These are phyloP conservation scores for Angophora floribunda DNA, from an alignment of 345 rosid genomes.

Conservation along the genomic window DNA sequence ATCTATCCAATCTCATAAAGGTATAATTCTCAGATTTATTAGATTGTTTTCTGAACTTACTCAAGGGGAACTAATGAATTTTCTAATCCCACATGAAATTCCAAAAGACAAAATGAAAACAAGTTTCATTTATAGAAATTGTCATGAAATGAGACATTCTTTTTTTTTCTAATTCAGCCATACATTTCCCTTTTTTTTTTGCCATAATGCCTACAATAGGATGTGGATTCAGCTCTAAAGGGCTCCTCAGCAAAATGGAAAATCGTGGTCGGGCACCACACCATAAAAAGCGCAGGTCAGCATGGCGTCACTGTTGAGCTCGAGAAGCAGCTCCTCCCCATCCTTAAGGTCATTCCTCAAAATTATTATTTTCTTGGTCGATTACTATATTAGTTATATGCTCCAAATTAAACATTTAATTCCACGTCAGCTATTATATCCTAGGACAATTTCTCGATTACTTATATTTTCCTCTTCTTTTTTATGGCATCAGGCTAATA, in stretches of 20 bases:
- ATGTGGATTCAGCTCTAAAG: conserved; percentile 29
- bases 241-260: conserved; percentile 35
- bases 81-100: neutral
- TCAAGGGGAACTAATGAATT: neutral
- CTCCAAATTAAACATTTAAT: neutral
- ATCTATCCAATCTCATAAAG: conserved; percentile 31
- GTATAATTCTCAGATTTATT: neutral
- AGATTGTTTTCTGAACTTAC: neutral
- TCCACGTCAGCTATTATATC: neutral
- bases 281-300: conserved; percentile 58
- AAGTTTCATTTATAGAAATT: neutral
- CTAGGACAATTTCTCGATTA: neutral
- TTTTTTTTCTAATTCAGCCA: neutral
- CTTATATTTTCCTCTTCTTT: rapidly evolving
- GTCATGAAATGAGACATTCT: neutral
- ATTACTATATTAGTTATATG: neutral
- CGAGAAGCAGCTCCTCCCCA: conserved; percentile 34
- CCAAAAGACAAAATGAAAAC: neutral
- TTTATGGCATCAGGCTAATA: conserved; percentile 19
- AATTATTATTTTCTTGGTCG: neutral
- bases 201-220: neutral
- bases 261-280: conserved; percentile 76
- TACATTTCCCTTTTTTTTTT: neutral
- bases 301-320: conserved; percentile 60
- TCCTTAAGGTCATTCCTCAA: conserved; percentile 36